These are phyloP conservation scores for Kodamaea nitidulidarum DNA, from an alignment of 805 yeast species.

Conservation along the genomic window DNA sequence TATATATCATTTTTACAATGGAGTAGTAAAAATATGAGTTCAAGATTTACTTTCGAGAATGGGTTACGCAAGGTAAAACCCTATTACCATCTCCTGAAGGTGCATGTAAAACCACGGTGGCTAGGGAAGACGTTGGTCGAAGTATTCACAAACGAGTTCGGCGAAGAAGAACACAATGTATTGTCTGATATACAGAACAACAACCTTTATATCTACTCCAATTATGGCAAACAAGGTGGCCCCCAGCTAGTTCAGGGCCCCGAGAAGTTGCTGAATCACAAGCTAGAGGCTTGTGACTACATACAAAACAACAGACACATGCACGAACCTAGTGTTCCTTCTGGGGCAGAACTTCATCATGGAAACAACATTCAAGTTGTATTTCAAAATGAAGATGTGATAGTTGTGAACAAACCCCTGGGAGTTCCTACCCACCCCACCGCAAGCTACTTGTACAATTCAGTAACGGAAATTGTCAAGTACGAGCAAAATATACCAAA, in stretches of 20 bases:
- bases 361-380: slow-evolving; percentile 20
- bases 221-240: slow-evolving; percentile 19
- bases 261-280: slow-evolving; percentile 7
- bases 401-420: slow-evolving; percentile 49
- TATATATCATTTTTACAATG: neutral
- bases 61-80: slow-evolving; percentile 35
- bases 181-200: slow-evolving; percentile 22
- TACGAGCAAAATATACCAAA: slow-evolving; percentile 21
- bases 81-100: slow-evolving; percentile 27
- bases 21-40: slow-evolving; percentile 2
- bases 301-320: slow-evolving; percentile 31
- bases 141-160: slow-evolving; percentile 31
- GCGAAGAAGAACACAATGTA: slow-evolving; percentile 24
- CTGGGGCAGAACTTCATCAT: slow-evolving; percentile 5
- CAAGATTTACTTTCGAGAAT: slow-evolving; percentile 17
- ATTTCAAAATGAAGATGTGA: slow-evolving; percentile 30
- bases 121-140: slow-evolving; percentile 28
- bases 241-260: slow-evolving; percentile 19
- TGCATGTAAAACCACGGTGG: slow-evolving; percentile 40
- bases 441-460: slow-evolving; percentile 40
- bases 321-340: slow-evolving; percentile 44
- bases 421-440: slow-evolving; percentile 57
- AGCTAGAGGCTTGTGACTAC: slow-evolving; percentile 15
- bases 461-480: slow-evolving; percentile 40
- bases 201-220: slow-evolving; percentile 22